These are phyloP conservation scores for Cichorium intybus DNA, from an alignment of 140 eudicot genomes.

Conservation along the genomic window DNA sequence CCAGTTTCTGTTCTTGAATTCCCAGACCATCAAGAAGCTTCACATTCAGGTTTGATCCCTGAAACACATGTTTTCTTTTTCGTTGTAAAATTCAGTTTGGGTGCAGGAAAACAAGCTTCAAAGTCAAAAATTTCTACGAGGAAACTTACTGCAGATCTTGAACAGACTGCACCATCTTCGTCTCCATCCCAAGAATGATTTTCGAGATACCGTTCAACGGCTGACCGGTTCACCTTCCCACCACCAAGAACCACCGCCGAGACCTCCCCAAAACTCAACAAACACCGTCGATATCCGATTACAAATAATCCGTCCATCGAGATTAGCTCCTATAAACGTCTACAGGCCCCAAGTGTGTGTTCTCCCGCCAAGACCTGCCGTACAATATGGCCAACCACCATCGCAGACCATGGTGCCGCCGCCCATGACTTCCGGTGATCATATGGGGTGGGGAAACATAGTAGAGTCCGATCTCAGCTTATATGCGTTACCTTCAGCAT, in stretches of 20 bases:
- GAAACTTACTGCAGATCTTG: constrained; percentile 50
- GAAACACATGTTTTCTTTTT: background rate
- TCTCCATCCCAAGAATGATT: constrained; percentile 37
- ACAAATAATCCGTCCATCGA: constrained; percentile 58
- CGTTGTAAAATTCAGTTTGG: background rate
- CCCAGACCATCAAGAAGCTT: constrained; percentile 33
- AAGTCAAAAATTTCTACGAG: constrained; percentile 41
- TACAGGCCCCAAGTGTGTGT: constrained; percentile 42
- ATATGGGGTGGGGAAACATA: constrained; percentile 31
- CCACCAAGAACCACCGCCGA: constrained; percentile 47
- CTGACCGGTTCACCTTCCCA: constrained; percentile 56
- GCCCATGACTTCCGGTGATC: constrained; percentile 32
- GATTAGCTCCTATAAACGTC: constrained; percentile 44
- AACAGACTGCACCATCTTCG: constrained; percentile 22
- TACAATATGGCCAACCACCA: constrained; percentile 46
- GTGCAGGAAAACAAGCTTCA: constrained; percentile 37
- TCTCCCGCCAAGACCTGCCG: constrained; percentile 29
- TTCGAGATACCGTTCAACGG: constrained; percentile 16
- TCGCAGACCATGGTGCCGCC: no score
- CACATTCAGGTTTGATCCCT: constrained; percentile 45
- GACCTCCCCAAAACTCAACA: constrained; percentile 56
- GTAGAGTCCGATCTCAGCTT: constrained; percentile 60
- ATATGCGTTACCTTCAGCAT: constrained; percentile 67
- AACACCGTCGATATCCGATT: constrained; percentile 51
- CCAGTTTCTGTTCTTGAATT: constrained; percentile 78